phyloP scores from a whole-genome alignment of 345 rosid species.

The Anastatica hierochuntica region DNA sequence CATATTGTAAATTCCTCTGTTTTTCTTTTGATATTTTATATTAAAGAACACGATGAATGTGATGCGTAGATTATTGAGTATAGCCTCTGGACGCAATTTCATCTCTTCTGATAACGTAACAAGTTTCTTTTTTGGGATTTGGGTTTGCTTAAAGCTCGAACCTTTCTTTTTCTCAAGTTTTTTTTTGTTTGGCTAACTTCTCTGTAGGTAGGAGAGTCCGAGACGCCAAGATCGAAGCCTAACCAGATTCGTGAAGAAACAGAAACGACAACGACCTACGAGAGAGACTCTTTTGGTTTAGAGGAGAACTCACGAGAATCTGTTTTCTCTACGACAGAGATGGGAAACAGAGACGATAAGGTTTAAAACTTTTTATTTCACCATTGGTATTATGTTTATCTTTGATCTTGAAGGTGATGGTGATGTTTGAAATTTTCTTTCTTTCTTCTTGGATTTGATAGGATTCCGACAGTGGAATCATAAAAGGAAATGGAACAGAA shows the following conservation, averaged over 20 bases:
- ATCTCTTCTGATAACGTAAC: conserved; percentile 71
- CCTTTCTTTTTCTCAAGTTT: not conserved
- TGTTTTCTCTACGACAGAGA: conserved; percentile 18
- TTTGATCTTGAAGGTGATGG: not conserved
- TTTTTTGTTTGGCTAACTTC: too few relatives aligned
- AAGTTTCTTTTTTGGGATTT: not conserved
- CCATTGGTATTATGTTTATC: not conserved
- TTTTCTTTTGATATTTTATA: not conserved
- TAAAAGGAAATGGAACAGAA: conserved; percentile 66
- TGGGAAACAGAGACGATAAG: conserved; percentile 59
- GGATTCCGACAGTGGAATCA: conserved; percentile 17
- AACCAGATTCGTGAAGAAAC: conserved; percentile 39
- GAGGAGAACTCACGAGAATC: conserved; percentile 31
- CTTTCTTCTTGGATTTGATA: not conserved
- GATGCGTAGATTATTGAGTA: conserved; percentile 93
- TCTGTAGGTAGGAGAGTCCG: conserved; percentile 53
- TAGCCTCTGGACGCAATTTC: conserved; percentile 87
- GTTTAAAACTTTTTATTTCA: conserved; percentile 11
- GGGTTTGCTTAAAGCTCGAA: not conserved
- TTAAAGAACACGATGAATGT: conserved; percentile 48
- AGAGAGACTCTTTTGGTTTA: conserved; percentile 27
- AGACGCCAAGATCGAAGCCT: conserved; percentile 57
- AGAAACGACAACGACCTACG: conserved; percentile 24
- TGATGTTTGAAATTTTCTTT: not conserved
- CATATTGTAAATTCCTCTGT: not conserved